Conservation (phyloP, 108 stramenopile species). For the Ochromonas danica region DNA sequence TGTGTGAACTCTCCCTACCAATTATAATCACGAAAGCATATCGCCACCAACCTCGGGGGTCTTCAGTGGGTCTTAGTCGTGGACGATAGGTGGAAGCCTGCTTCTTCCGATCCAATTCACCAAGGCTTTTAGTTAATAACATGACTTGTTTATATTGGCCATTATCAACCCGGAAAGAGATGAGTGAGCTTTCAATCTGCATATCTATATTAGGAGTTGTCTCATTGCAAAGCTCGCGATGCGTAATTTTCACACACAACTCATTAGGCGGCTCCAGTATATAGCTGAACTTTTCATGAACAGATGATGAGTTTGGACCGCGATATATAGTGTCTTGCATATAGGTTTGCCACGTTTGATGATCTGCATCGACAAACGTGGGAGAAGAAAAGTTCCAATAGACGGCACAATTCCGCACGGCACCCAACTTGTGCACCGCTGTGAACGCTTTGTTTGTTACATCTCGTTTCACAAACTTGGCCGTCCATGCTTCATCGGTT, state of each 20-base stretch:
- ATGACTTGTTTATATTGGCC: constrained; percentile 21
- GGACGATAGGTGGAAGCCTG: background rate
- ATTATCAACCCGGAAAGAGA: background rate
- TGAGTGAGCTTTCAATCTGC: background rate
- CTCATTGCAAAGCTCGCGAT: constrained; percentile 6
- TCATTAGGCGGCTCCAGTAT: constrained; percentile 13
- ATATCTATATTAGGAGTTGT: constrained; percentile 17
- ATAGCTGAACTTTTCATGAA: background rate
- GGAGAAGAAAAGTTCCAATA: too few relatives aligned
- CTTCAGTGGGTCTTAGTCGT: background rate
- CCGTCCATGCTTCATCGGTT: constrained; percentile 9
- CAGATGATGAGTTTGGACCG: too few relatives aligned
- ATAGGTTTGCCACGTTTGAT: too few relatives aligned
- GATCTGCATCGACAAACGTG: too few relatives aligned
- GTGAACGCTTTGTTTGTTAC: background rate
- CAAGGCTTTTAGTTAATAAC: background rate
- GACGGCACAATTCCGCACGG: too few relatives aligned
- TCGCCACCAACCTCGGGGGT: constrained; percentile 26
- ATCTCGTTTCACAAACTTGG: constrained; percentile 15
- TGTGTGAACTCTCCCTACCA: too few relatives aligned
- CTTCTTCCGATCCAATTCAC: constrained; percentile 13
- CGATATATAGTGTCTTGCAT: too few relatives aligned
- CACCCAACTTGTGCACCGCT: too few relatives aligned
- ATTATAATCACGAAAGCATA: background rate
- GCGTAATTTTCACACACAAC: constrained; percentile 16